Evolutionary conservation across 345 rosid genomes (phyloP).

Genomic region (Citrus maxima): DNA sequence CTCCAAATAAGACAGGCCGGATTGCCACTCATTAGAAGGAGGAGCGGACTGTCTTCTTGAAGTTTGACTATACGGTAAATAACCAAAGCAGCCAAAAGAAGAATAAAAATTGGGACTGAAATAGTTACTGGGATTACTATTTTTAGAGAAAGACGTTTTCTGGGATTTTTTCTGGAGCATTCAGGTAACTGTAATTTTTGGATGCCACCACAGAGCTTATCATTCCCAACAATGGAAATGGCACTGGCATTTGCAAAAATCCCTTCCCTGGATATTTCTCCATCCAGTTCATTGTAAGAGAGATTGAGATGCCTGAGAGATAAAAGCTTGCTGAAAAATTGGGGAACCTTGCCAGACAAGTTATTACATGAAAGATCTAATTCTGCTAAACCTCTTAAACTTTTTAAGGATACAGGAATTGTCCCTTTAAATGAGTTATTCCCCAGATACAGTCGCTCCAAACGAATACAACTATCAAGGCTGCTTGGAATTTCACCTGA

Average conservation of each 20-base stretch:
- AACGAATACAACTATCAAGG: neutral
- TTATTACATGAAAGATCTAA: constrained; percentile 20
- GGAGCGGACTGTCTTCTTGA: neutral
- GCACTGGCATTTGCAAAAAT: constrained; percentile 18
- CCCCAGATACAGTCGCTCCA: constrained; percentile 10
- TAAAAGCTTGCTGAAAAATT: neutral
- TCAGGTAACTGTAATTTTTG: constrained; percentile 2
- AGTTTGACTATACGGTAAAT: neutral
- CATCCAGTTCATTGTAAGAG: constrained; percentile 17
- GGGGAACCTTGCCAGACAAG: constrained; percentile 18
- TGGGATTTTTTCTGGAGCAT: constrained; percentile 2
- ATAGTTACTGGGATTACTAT: neutral
- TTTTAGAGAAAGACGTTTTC: neutral
- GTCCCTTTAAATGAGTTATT: constrained; percentile 15
- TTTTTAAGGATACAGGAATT: constrained; percentile 11
- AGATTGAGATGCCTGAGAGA: constrained; percentile 11
- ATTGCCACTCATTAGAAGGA: neutral
- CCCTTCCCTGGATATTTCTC: constrained; percentile 15
- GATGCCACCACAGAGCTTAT: constrained; percentile 21
- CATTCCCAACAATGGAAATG: constrained; percentile 17
- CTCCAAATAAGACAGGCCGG: constrained; percentile 11
- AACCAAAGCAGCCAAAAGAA: neutral
- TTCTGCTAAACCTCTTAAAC: constrained; percentile 11
- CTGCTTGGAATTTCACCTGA: constrained; percentile 8
- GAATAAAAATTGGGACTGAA: neutral